Evolutionary conservation across 306 rosid genomes (phyloP), one percentile per base, ranked within the genome.

Genomic region (Quercus engelmannii): DNA sequence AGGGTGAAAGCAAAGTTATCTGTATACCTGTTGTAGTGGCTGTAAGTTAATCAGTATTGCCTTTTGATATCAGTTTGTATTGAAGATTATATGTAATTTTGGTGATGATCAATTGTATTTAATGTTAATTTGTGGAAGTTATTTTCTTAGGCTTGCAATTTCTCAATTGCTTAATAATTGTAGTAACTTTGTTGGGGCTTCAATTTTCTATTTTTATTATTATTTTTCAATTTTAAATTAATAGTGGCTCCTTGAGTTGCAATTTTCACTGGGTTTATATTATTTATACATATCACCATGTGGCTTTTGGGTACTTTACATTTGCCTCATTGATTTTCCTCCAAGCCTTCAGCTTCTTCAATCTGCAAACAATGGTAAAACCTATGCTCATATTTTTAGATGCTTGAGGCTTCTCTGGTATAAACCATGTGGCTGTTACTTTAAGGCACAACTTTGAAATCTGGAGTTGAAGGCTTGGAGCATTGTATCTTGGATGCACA

Each of bases 21-120:
- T 83, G 89, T 88, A 90, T 91, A 76, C 98, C 93, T 18, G 98
- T 85, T 76, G 92, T 91, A 56, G 98, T 93, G 49, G 96, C 96
- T 67, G 93, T 91, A 84, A 91, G 96, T 91, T 73, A 31, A 81
- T 76, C 15, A 73, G 56, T 62, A 71, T 28, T 71, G 46, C 73
- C 9, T 41, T 30, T 51, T 54, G 61, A 31, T 77, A 28, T 33
- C 2, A 26, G 33, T 31, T 6, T 6, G 26, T 21, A 52, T 46
- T 17, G 12, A 59, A 19, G 31, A 59, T 59, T 59, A 59, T 59
- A 59, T 59, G 65, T 59, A 59, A 23, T 59, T 23, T 21, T 20
- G 65, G 17, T 59, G 65, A 23, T 59, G 65, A 21, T 23, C 54
- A 49, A 0, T 21, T 3, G 28, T 11, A 59, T 59, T 3, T 59